phyloP scores from a whole-genome alignment of 768 basidiomycete genomes.

The Lactarius psammicola region DNA sequence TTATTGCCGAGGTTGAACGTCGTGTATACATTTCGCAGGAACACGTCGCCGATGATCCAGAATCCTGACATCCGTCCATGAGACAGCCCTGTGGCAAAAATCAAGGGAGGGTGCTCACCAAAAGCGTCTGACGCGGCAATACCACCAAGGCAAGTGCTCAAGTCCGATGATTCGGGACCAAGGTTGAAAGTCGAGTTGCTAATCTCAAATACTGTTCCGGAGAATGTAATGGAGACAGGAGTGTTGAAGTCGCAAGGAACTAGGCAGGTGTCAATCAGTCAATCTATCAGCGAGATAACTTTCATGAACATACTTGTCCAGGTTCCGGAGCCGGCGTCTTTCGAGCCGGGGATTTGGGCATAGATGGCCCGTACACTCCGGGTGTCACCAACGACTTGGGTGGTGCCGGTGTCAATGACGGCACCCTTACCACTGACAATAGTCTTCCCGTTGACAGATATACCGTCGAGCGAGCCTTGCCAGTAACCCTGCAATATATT shows the following conservation, averaged over 20 bases:
- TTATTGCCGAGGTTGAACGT: not conserved
- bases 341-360: not conserved
- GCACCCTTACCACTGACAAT: conserved; percentile 19
- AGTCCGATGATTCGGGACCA: not conserved
- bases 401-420: conserved; percentile 38
- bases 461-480: conserved; percentile 31
- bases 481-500: conserved; percentile 11
- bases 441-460: conserved; percentile 29
- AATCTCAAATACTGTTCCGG: not conserved
- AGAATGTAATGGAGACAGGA: not conserved
- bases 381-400: conserved; percentile 32
- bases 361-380: not conserved
- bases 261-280: not conserved
- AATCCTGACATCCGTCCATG: not conserved
- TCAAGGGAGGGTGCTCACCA: not conserved
- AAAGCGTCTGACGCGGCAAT: not conserved
- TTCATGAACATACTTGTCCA: not conserved
- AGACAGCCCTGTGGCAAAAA: not conserved
- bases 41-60: not conserved
- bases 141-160: not conserved
- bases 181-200: not conserved
- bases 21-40: not conserved
- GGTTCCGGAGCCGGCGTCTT: not conserved
- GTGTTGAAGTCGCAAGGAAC: not conserved
- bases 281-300: not conserved